Evolutionary conservation across 176 grass and related monocot species (phyloP).

Genomic region (Ampelocalamus luodianensis): DNA sequence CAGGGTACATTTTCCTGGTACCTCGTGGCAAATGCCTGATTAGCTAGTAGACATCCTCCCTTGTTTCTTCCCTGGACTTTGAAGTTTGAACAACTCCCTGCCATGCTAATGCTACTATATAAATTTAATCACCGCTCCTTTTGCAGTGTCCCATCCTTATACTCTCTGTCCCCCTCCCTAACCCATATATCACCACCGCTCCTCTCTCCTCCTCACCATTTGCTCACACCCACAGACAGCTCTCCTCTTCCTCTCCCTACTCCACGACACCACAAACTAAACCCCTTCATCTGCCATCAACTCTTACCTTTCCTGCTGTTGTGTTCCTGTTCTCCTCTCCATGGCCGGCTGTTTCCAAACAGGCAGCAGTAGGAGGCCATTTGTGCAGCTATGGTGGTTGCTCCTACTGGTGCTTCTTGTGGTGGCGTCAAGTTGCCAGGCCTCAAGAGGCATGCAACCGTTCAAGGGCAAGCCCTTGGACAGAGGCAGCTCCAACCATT

Average conservation of each 20-base stretch:
- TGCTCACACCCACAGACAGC: neutral
- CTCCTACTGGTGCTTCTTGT: slow-evolving; percentile 36
- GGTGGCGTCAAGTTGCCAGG: slow-evolving; percentile 55
- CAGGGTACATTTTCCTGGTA: neutral
- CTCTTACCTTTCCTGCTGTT: neutral
- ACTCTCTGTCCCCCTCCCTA: slow-evolving; percentile 23
- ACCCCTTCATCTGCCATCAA: neutral
- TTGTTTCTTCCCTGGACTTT: slow-evolving; percentile 17
- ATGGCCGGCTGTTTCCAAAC: slow-evolving; percentile 28
- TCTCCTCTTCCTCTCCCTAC: neutral
- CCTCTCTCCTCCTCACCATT: slow-evolving; percentile 40
- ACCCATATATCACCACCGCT: slow-evolving; percentile 32
- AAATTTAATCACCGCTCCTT: neutral
- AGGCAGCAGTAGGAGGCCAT: slow-evolving; percentile 9
- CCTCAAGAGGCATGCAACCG: slow-evolving; percentile 65
- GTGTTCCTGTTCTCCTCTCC: neutral
- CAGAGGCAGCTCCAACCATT: slow-evolving; percentile 54
- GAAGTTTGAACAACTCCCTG: slow-evolving; percentile 29
- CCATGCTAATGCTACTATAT: neutral
- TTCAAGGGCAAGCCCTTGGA: slow-evolving; percentile 59
- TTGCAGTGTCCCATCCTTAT: slow-evolving; percentile 5
- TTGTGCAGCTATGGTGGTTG: neutral
- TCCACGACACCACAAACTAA: slow-evolving; percentile 10
- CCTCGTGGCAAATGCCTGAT: slow-evolving; percentile 6
- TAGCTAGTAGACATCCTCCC: slow-evolving; percentile 1